Evolutionary conservation across 108 stramenopile genomes (phyloP), one percentile per base, ranked within the genome.

Genomic region (Schizochytrium sp.): DNA sequence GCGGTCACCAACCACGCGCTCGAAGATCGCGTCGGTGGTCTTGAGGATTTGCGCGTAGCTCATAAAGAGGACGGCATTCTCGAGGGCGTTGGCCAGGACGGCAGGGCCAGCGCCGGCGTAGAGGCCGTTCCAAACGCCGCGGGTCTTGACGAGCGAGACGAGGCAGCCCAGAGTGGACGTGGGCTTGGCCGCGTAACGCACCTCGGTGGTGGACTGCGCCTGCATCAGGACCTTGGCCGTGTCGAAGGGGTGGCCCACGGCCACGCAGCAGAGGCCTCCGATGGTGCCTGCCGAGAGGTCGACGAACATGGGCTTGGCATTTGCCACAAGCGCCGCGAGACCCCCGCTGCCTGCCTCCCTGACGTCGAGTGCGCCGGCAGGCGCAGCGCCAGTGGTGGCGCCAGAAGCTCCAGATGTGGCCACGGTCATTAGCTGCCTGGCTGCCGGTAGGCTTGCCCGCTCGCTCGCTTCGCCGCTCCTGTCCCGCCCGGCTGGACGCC

Each of bases 201-300:
- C 48, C 76, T 47, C 19, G 51, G 58, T 34, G 8, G 87, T 60
- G 25, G 28, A 57, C 58, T 60, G 28, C 12, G 89, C 44, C 72
- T 89, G 89, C 55, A 89, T 55, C n/a, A 72, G 72, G 21, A 83
- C 72, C 72, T 89, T 89, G 43, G 72, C 72, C 5, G 89, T 83
- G 41, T 89, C 89, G 10, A 89, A 53, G 44, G 89, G 89, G 48
- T 89, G 72, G 60, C 88, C 88, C 6, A 88, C 59, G 16, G 53
- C 44, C 10, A 88, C 60, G 60, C 60, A 60, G 60, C 25, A 29
- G 34, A 14, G 19, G 63, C 88, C 88, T n/a, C 88, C 88, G 60
- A 88, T n/a, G 47, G 60, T 60, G n/a, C 88, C 76, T 12, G 76
- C 76, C 23, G 48, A 25, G 25, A 53, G 48, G 51, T 83, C 76